Percentiles rank a stretch among this genome's conserved stretches.
Evolutionary conservation across 345 rosid species (phyloP).

Genomic region (Punica granatum): DNA sequence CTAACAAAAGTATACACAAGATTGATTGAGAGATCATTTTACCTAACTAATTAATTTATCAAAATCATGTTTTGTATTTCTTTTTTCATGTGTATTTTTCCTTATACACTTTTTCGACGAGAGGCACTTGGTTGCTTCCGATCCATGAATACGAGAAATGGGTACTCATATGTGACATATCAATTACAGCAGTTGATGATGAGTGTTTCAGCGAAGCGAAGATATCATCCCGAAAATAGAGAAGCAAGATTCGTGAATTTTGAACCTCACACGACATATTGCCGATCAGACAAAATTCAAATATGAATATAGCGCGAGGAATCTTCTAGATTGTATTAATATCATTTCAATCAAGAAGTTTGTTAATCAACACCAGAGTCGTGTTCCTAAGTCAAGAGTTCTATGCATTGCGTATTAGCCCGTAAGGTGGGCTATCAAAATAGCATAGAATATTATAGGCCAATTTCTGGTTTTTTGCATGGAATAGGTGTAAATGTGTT

Average conservation of each 20-base stretch:
- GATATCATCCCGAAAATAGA: too few relatives aligned
- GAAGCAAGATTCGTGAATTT: too few relatives aligned
- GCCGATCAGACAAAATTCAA: too few relatives aligned
- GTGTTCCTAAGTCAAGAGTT: not conserved
- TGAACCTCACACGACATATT: too few relatives aligned
- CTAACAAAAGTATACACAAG: not conserved
- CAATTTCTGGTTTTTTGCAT: not conserved
- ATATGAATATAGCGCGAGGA: too few relatives aligned
- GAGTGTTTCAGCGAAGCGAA: too few relatives aligned
- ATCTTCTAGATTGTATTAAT: not conserved
- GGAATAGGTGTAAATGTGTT: constrained; percentile 8
- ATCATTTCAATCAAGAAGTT: not conserved
- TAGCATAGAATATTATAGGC: not conserved
- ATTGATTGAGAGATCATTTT: not conserved
- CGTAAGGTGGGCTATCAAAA: not conserved
- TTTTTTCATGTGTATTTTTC: too few relatives aligned
- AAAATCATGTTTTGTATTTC: not conserved
- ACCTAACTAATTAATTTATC: not conserved
- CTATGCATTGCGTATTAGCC: not conserved
- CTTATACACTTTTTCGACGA: too few relatives aligned
- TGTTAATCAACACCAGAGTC: not conserved
- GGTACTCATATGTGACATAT: too few relatives aligned
- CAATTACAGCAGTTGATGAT: too few relatives aligned
- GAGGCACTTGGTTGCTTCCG: too few relatives aligned
- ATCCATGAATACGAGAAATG: too few relatives aligned